phyloP scores from a whole-genome alignment of 805 yeast species.

The Lipomyces chichibuensis region DNA sequence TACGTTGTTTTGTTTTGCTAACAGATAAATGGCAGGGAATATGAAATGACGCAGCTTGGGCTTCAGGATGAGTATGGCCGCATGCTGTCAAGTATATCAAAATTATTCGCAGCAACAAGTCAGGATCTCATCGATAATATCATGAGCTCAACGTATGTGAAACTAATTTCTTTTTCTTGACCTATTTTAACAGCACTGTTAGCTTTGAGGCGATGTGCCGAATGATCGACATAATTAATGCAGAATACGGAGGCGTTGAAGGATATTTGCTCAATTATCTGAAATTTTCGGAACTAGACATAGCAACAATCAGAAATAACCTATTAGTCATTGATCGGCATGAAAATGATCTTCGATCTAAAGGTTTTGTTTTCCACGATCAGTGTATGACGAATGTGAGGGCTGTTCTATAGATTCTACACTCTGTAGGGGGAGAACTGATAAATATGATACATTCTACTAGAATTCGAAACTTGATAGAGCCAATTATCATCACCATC shows the following conservation, averaged over 20 bases:
- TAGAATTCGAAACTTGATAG: too few relatives aligned
- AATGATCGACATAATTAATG: conserved; percentile 10
- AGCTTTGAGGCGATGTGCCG: conserved; percentile 21
- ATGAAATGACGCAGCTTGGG: conserved; percentile 73
- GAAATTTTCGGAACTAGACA: conserved; percentile 12
- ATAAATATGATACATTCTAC: too few relatives aligned
- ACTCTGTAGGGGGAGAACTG: not conserved
- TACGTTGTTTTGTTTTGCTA: not conserved
- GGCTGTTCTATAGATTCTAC: not conserved
- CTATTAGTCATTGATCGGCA: conserved; percentile 1
- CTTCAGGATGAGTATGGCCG: conserved; percentile 40
- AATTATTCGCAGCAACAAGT: too few relatives aligned
- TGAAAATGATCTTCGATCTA: not conserved
- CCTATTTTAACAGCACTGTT: not conserved
- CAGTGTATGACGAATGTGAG: not conserved
- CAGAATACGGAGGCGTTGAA: conserved; percentile 39
- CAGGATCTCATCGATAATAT: conserved; percentile 5
- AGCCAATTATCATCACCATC: not conserved
- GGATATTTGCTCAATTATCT: conserved; percentile 14
- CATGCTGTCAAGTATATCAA: not conserved
- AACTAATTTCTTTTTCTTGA: not conserved
- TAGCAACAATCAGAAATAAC: conserved; percentile 12
- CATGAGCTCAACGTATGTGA: conserved; percentile 7
- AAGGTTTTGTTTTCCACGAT: conserved; percentile 10
- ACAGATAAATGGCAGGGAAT: conserved; percentile 52